Evolutionary conservation across 176 grass and related monocot species (phyloP).

Genomic region (Panicum miliaceum): DNA sequence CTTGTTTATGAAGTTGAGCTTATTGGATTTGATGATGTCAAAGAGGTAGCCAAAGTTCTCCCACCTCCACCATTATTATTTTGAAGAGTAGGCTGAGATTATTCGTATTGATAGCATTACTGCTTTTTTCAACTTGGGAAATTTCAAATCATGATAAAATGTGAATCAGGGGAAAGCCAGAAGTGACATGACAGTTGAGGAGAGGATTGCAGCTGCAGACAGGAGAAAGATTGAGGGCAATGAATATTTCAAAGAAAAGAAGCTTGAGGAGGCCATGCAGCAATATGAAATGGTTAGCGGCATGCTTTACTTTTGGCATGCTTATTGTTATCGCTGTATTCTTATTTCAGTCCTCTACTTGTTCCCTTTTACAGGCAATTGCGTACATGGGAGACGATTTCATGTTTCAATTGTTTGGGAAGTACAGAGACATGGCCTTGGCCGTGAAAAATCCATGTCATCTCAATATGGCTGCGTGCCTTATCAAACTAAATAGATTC

Average conservation of each 20-base stretch:
- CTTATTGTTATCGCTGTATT: neutral
- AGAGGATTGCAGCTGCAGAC: conserved; percentile 92
- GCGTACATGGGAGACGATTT: conserved; percentile 99
- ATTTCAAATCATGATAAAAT: conserved; percentile 30
- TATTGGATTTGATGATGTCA: conserved; percentile 87
- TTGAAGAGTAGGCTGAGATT: conserved; percentile 1
- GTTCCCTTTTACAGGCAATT: conserved; percentile 70
- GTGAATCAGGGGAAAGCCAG: conserved; percentile 83
- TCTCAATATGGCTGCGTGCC: conserved; percentile 91
- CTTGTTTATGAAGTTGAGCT: conserved; percentile 94
- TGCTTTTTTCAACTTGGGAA: conserved; percentile 27
- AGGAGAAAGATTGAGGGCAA: conserved; percentile 91
- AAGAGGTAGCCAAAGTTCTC: conserved; percentile 62
- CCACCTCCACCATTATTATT: conserved; percentile 2
- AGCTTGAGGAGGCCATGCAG: conserved; percentile 87
- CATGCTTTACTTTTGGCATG: neutral
- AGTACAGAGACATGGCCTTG: conserved; percentile 97
- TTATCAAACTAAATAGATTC: conserved; percentile 78
- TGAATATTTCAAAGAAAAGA: conserved; percentile 80
- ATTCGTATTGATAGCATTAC: conserved; percentile 5
- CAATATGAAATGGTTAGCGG: conserved; percentile 91
- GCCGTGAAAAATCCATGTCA: conserved; percentile 96
- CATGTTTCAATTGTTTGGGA: conserved; percentile 99
- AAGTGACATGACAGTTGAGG: conserved; percentile 95
- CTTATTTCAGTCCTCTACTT: conserved; percentile 9